A percentile compares a stretch with the other conserved stretches of the same genome.
Evolutionary conservation across 495 filamentous ascomycete species (phyloP).

Genomic region (Elasticomyces elasticus): DNA sequence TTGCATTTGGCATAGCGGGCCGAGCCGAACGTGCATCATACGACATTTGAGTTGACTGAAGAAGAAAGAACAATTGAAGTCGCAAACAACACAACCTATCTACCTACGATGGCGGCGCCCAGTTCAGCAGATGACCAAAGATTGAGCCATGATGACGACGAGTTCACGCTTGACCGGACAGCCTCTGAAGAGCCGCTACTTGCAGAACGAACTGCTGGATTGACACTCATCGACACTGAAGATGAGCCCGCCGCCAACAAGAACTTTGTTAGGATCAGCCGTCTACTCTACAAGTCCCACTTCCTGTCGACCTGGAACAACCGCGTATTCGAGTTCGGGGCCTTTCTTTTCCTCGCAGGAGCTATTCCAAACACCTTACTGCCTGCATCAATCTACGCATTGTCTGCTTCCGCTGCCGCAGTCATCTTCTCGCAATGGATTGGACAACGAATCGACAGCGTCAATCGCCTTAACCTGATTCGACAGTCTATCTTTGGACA

Average conservation of each 20-base stretch:
- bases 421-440: conserved; percentile 16
- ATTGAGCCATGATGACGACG: too few relatives aligned
- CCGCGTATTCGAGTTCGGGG: conserved; percentile 56
- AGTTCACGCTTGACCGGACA: too few relatives aligned
- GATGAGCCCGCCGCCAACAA: conserved; percentile 18
- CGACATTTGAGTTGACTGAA: too few relatives aligned
- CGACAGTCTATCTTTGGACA: conserved; percentile 17
- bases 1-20: too few relatives aligned
- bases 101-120: too few relatives aligned
- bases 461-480: conserved; percentile 14
- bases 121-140: too few relatives aligned
- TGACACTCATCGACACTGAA: neutral
- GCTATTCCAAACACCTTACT: conserved; percentile 24
- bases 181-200: too few relatives aligned
- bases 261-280: neutral
- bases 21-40: too few relatives aligned
- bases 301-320: conserved; percentile 63
- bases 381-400: conserved; percentile 24
- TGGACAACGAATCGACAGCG: conserved; percentile 16
- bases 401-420: conserved; percentile 27
- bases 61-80: too few relatives aligned
- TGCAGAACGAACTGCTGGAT: too few relatives aligned
- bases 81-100: too few relatives aligned
- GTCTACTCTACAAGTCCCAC: conserved; percentile 48
- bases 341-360: conserved; percentile 50